Base-by-base conservation (phyloP, 768 basidiomycete species). In the Cystobasidium tubakii region DNA sequence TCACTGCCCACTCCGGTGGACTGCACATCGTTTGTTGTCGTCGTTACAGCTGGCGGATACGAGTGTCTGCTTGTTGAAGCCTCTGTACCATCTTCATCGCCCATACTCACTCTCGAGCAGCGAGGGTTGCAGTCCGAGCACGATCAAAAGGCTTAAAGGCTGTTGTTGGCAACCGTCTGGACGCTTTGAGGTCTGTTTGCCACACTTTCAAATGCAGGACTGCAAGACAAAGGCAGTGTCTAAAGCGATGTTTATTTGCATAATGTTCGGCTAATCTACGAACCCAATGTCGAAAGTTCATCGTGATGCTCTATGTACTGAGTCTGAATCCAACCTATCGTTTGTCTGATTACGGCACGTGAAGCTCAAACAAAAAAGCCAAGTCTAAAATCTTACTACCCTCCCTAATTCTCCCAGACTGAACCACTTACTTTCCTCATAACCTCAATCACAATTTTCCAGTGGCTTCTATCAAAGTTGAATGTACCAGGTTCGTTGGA, bases 171-270 rank as follows among this genome's bases (percentile, higher is more conserved):
- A 17, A 17, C 42, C 39, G 39, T 39, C 6, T 6, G 21, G 46
- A n/a, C 46, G 46, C 39, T 39, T 39, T 9, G 46, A 12, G 21
- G 10, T 17, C 10, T 21, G 3, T 50, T 50, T 21, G 46, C 46
- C 46, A 50, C 46, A 17, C 9, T n/a, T n/a, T 3, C 12, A 50
- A 3, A 50, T 50, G 21, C 46, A 50, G 46, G 15, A 39, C 7
- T 50, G 46, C 21, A 50, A 50, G n/a, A 50, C 46, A 50, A 50
- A 50, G 46, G 46, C 46, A 50, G 46, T 50, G n/a, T n/a, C n/a
- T n/a, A n/a, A n/a, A n/a, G n/a, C n/a, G n/a, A n/a, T n/a, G n/a
- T n/a, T n/a, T n/a, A n/a, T n/a, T n/a, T n/a, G 46, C n/a, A n/a
- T 50, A 50, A 17, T 4, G 46, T 50, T 50, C 4, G 21, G 15